Conservation (phyloP, 2,329 filamentous ascomycete species). For the Botrytis elliptica region DNA sequence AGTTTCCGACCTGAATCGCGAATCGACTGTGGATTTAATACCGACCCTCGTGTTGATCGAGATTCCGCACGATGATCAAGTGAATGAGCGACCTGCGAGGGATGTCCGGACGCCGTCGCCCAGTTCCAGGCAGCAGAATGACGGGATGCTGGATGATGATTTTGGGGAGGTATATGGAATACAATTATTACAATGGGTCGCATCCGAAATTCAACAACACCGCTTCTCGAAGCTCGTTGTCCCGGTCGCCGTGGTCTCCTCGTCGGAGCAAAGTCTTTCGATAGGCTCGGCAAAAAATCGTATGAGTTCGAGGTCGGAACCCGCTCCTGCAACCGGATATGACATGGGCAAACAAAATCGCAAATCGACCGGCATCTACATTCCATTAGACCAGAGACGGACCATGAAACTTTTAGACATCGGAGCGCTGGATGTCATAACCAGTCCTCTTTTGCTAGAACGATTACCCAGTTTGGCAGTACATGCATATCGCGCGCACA, state of each 20-base stretch:
- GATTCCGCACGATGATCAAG: constrained; percentile 46
- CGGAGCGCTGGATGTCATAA: constrained; percentile 82
- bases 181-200: constrained; percentile 47
- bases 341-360: constrained; percentile 5
- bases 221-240: constrained; percentile 49
- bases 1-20: constrained; percentile 51
- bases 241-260: constrained; percentile 44
- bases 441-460: constrained; percentile 72
- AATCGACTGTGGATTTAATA: constrained; percentile 45
- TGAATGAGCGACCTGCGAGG: constrained; percentile 36
- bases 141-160: constrained; percentile 42
- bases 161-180: constrained; percentile 49
- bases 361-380: constrained; percentile 30
- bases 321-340: constrained; percentile 20
- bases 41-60: constrained; percentile 58
- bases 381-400: constrained; percentile 47
- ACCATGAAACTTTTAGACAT: constrained; percentile 77
- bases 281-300: constrained; percentile 26
- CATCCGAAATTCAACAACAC: constrained; percentile 50
- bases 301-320: constrained; percentile 27
- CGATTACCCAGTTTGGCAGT: constrained; percentile 74
- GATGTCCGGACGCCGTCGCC: constrained; percentile 38
- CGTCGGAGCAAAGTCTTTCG: constrained; percentile 38
- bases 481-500: constrained; percentile 79
- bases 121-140: constrained; percentile 40